Conservation (phyloP, 257 asterid genomes). For the Haberlea rhodopensis region DNA sequence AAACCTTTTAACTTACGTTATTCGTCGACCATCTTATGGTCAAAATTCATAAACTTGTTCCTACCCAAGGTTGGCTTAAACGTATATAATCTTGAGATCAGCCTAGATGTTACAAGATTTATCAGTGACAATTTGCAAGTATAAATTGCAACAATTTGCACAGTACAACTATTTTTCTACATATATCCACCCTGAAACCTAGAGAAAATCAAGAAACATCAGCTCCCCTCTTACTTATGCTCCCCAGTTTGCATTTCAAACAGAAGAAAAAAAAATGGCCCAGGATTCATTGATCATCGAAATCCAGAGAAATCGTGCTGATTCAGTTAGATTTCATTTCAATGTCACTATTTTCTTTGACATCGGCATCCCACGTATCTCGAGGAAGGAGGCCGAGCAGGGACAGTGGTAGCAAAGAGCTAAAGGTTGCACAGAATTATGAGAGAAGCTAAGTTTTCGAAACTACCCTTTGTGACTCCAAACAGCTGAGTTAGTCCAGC, state of each 20-base stretch:
- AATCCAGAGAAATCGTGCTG: constrained; percentile 9
- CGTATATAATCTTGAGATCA: no score
- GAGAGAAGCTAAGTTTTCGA: constrained; percentile 64
- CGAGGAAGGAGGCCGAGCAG: constrained; percentile 84
- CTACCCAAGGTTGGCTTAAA: no score
- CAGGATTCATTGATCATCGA: neutral
- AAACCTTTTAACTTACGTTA: no score
- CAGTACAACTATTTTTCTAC: constrained; percentile 29
- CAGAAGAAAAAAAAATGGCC: no score
- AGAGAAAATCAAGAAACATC: no score
- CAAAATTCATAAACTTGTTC: no score
- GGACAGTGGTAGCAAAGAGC: constrained; percentile 87
- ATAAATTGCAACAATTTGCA: constrained; percentile 9
- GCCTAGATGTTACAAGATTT: no score
- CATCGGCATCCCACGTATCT: constrained; percentile 39
- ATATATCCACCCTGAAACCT: constrained; percentile 7
- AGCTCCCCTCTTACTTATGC: no score
- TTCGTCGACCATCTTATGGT: no score
- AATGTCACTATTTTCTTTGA: constrained; percentile 43
- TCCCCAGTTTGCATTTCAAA: no score
- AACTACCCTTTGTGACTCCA: constrained; percentile 81
- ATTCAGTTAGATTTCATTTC: constrained; percentile 79
- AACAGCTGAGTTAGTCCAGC: constrained; percentile 85
- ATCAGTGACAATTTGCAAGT: no score
- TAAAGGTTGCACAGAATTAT: constrained; percentile 90